These are phyloP conservation scores for Pyrenochaeta sp. DNA, from an alignment of 2,329 filamentous ascomycete genomes.

Conservation along the genomic window DNA sequence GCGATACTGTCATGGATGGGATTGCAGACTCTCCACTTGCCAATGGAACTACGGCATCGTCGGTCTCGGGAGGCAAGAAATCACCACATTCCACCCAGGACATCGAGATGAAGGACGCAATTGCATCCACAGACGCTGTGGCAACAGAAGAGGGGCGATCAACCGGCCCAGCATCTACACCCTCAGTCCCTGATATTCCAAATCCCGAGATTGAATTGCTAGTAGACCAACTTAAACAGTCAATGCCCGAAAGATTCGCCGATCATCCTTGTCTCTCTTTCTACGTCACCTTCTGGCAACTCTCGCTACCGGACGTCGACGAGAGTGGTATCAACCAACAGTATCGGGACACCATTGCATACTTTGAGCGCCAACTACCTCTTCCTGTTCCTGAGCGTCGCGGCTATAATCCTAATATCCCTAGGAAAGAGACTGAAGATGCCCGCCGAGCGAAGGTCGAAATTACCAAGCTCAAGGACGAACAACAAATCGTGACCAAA, in stretches of 20 bases:
- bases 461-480: slow-evolving; percentile 63
- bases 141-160: background rate
- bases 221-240: slow-evolving; percentile 71
- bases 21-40: slow-evolving; percentile 20
- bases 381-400: slow-evolving; percentile 69
- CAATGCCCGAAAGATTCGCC: slow-evolving; percentile 71
- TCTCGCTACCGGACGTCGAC: slow-evolving; percentile 80
- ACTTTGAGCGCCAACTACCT: slow-evolving; percentile 28
- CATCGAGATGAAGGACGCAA: slow-evolving; percentile 52
- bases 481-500: slow-evolving; percentile 63
- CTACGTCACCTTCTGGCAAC: slow-evolving; percentile 91
- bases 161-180: background rate
- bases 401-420: slow-evolving; percentile 59
- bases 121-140: slow-evolving; percentile 5
- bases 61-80: slow-evolving; percentile 6
- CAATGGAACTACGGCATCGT: slow-evolving; percentile 8
- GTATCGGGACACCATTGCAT: slow-evolving; percentile 78
- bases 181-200: slow-evolving; percentile 47
- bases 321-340: slow-evolving; percentile 69
- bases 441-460: slow-evolving; percentile 76
- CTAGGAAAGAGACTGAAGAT: slow-evolving; percentile 64
- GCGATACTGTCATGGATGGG: slow-evolving; percentile 57
- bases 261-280: slow-evolving; percentile 79
- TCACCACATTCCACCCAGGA: slow-evolving; percentile 31
- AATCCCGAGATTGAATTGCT: slow-evolving; percentile 78